A percentile compares a stretch with the other conserved stretches of the same genome.
Evolutionary conservation across 805 yeast species (phyloP).

Genomic region (Limtongozyma cylindracea): DNA sequence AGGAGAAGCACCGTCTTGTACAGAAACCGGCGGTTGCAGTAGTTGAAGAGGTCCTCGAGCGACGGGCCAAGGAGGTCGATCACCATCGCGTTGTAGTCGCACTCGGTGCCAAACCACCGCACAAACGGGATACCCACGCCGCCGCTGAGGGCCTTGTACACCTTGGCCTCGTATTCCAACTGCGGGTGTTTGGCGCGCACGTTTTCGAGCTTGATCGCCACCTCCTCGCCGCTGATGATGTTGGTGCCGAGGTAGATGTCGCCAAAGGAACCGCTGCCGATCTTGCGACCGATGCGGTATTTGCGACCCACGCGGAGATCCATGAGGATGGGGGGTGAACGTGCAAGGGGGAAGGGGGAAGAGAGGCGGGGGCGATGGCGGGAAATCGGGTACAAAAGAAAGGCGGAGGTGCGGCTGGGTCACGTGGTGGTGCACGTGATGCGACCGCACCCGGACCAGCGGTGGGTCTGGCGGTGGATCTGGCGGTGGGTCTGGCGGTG

Average conservation of each 20-base stretch:
- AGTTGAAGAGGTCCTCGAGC: constrained; percentile 83
- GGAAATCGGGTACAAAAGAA: too few relatives aligned
- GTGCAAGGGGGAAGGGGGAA: too few relatives aligned
- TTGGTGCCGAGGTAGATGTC: constrained; percentile 88
- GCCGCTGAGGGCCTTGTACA: constrained; percentile 80
- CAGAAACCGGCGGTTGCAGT: constrained; percentile 82
- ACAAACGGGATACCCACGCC: constrained; percentile 96
- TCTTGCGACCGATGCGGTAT: constrained; percentile 80
- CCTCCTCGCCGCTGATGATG: constrained; percentile 90
- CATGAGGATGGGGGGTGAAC: too few relatives aligned
- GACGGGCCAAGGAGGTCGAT: constrained; percentile 91
- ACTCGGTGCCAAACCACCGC: constrained; percentile 92
- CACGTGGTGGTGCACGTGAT: too few relatives aligned
- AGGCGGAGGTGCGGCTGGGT: too few relatives aligned
- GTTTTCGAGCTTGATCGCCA: constrained; percentile 85
- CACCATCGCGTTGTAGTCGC: constrained; percentile 92
- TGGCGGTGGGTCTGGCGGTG: too few relatives aligned
- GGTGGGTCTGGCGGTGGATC: too few relatives aligned
- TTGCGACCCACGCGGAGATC: constrained; percentile 86
- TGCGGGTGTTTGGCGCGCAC: constrained; percentile 89
- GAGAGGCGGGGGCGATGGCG: too few relatives aligned
- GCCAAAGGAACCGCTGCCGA: constrained; percentile 94
- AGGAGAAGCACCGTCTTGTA: constrained; percentile 79
- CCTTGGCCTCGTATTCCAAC: constrained; percentile 89
- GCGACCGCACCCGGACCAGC: too few relatives aligned